Evolutionary conservation across 2,329 filamentous ascomycete species (phyloP).

Genomic region (Triangularia setosa): DNA sequence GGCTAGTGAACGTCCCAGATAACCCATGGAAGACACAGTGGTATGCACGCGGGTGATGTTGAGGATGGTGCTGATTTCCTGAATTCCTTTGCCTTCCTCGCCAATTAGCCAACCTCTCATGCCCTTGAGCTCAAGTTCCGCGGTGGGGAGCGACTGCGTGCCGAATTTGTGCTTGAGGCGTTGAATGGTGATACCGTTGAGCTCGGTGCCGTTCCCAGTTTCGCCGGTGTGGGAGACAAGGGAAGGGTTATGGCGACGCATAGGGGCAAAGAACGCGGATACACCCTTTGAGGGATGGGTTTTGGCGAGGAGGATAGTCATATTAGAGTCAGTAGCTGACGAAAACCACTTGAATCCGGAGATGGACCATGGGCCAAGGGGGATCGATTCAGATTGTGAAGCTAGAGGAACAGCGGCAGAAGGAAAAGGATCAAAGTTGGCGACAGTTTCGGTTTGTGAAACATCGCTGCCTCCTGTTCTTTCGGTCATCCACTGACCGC

Average conservation of each 20-base stretch:
- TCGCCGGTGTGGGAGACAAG: slow-evolving; percentile 27
- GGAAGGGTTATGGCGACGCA: slow-evolving; percentile 42
- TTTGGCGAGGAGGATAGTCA: slow-evolving; percentile 61
- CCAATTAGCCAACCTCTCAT: slow-evolving; percentile 66
- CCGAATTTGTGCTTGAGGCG: slow-evolving; percentile 71
- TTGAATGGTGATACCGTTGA: slow-evolving; percentile 66
- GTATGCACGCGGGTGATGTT: slow-evolving; percentile 63
- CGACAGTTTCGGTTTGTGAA: slow-evolving; percentile 62
- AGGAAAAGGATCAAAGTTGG: slow-evolving; percentile 32
- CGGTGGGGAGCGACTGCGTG: slow-evolving; percentile 66
- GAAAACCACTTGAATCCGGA: slow-evolving; percentile 71
- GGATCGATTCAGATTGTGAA: slow-evolving; percentile 28
- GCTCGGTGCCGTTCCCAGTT: slow-evolving; percentile 36
- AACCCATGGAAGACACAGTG: slow-evolving; percentile 48
- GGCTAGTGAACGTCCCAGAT: slow-evolving; percentile 52
- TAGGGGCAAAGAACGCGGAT: slow-evolving; percentile 62
- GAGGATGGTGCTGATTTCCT: slow-evolving; percentile 64
- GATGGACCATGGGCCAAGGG: slow-evolving; percentile 56
- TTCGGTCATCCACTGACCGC: slow-evolving; percentile 76
- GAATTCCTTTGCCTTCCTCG: slow-evolving; percentile 60
- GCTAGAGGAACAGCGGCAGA: slow-evolving; percentile 26
- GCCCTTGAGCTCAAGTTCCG: slow-evolving; percentile 63
- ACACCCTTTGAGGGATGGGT: slow-evolving; percentile 48
- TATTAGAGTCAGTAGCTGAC: slow-evolving; percentile 61
- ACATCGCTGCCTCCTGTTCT: slow-evolving; percentile 66